Conservation (phyloP, 345 rosid genomes). For the Viola odorata region DNA sequence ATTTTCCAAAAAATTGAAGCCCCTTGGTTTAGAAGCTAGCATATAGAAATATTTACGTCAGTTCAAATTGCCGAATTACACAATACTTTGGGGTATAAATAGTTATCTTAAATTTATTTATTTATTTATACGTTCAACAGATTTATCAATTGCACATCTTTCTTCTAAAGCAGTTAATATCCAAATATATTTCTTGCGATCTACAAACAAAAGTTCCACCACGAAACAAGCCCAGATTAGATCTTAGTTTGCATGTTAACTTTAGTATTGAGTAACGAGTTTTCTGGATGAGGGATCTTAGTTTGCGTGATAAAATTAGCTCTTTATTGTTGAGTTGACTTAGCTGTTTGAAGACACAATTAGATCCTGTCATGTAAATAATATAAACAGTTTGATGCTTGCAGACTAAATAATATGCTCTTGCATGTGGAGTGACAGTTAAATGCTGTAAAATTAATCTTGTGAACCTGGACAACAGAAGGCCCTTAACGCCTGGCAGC, state of each 20-base stretch:
- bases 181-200: no score
- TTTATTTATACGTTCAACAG: no score
- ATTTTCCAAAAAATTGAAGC: background rate
- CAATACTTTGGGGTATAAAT: background rate
- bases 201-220: no score
- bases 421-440: background rate
- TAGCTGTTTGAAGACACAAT: background rate
- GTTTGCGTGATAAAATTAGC: background rate
- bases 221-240: no score
- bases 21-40: background rate
- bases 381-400: background rate
- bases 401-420: background rate
- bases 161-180: no score
- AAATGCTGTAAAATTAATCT: slow-evolving; percentile 8
- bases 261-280: no score
- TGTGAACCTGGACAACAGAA: slow-evolving; percentile 68
- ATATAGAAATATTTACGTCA: background rate
- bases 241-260: background rate
- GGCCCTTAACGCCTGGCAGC: slow-evolving; percentile 49
- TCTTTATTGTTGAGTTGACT: background rate
- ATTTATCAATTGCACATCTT: no score
- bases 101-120: no score
- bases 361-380: background rate
- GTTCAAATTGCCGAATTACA: background rate
- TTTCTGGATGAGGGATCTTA: no score